These are phyloP conservation scores for Venturia aucupariae DNA, from an alignment of 2,329 filamentous ascomycete genomes.

Conservation along the genomic window DNA sequence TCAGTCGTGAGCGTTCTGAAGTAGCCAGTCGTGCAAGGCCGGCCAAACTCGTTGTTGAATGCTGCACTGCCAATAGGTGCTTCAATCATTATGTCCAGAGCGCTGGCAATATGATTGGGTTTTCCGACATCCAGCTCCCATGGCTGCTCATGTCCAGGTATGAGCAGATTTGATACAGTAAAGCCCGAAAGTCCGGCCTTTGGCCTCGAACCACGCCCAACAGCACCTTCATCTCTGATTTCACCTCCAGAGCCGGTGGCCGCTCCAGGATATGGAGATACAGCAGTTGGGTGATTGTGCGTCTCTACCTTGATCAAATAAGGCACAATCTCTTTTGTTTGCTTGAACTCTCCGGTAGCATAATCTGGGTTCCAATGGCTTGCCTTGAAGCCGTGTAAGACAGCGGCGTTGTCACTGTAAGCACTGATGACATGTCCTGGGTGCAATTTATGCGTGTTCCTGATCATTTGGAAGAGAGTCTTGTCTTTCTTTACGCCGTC, in stretches of 20 bases:
- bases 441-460: conserved; percentile 75
- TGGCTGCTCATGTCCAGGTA: conserved; percentile 70
- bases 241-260: conserved; percentile 94
- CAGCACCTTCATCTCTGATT: conserved; percentile 89
- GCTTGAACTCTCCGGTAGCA: conserved; percentile 75
- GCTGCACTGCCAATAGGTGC: conserved; percentile 89
- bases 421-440: conserved; percentile 83
- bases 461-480: conserved; percentile 91
- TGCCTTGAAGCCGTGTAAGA: conserved; percentile 62
- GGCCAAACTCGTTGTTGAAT: conserved; percentile 97
- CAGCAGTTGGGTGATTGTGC: conserved; percentile 94
- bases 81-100: conserved; percentile 94
- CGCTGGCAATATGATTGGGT: conserved; percentile 85
- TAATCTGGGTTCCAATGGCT: conserved; percentile 84
- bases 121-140: conserved; percentile 91
- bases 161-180: conserved; percentile 88
- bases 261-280: conserved; percentile 86
- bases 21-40: conserved; percentile 78
- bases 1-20: conserved; percentile 81
- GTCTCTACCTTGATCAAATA: conserved; percentile 93
- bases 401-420: conserved; percentile 97
- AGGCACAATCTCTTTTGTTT: conserved; percentile 78
- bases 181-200: conserved; percentile 90
- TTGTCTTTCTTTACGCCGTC: conserved; percentile 72
- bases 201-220: conserved; percentile 82